Conservation (phyloP, 2,329 filamentous ascomycete genomes). For the Stromatinia cepivora region DNA sequence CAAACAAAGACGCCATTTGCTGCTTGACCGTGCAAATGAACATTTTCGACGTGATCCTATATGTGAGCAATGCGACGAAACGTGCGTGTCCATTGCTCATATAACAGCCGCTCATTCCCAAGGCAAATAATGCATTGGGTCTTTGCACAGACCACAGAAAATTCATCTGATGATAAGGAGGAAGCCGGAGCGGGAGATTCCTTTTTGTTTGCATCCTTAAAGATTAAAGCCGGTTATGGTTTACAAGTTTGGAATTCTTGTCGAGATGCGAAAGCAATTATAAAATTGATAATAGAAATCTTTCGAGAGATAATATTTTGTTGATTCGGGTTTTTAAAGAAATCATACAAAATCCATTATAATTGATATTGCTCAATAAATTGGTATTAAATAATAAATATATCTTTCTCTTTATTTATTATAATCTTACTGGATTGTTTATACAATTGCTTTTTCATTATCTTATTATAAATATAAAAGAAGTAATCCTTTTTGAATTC, state of each 20-base stretch:
- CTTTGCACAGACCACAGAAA: slow-evolving; percentile 19
- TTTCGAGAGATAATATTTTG: slow-evolving; percentile 26
- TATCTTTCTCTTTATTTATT: slow-evolving; percentile 18
- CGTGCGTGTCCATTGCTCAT: slow-evolving; percentile 22
- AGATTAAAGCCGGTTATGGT: background rate
- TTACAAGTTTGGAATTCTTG: slow-evolving; percentile 13
- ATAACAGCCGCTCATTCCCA: slow-evolving; percentile 15
- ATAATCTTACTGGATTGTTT: slow-evolving; percentile 16
- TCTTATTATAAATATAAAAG: slow-evolving; percentile 29
- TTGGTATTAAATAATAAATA: slow-evolving; percentile 28
- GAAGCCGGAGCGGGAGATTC: background rate
- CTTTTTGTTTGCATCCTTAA: background rate
- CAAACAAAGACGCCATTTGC: slow-evolving; percentile 23
- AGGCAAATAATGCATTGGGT: slow-evolving; percentile 25
- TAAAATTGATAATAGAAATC: slow-evolving; percentile 21
- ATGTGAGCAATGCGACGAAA: slow-evolving; percentile 29
- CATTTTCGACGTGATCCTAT: slow-evolving; percentile 28
- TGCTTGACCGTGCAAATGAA: slow-evolving; percentile 24
- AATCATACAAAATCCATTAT: slow-evolving; percentile 28
- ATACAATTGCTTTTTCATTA: slow-evolving; percentile 30
- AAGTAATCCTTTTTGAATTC: slow-evolving; percentile 28
- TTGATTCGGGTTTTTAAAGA: slow-evolving; percentile 27
- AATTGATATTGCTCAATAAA: slow-evolving; percentile 29
- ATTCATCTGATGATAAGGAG: background rate
- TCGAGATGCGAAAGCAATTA: slow-evolving; percentile 14